Conservation (phyloP, 495 filamentous ascomycete species). For the Neurospora intermedia region DNA sequence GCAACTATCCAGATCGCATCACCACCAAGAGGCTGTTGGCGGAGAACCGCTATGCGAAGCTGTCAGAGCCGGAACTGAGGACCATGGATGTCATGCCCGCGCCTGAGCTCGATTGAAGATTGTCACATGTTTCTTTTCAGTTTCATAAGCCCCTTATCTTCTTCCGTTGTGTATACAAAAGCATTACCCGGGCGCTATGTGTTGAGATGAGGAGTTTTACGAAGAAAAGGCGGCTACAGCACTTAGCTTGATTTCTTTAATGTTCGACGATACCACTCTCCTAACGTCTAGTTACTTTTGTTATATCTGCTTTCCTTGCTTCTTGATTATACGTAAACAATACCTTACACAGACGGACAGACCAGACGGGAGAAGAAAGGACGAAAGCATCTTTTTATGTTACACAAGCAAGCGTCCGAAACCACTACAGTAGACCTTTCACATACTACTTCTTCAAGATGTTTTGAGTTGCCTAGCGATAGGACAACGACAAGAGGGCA, state of each 20-base stretch:
- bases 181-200: neutral
- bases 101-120: neutral
- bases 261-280: neutral
- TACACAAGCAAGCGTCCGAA: neutral
- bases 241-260: neutral
- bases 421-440: neutral
- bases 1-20: slow-evolving; percentile 36
- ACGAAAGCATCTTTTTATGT: neutral
- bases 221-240: neutral
- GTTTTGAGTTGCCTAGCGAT: neutral
- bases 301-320: neutral
- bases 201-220: neutral
- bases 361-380: neutral
- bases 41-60: slow-evolving; percentile 18
- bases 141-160: neutral
- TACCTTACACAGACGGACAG: neutral
- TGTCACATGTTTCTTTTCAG: neutral
- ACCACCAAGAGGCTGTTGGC: slow-evolving; percentile 26
- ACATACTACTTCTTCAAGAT: neutral
- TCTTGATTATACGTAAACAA: neutral
- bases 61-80: slow-evolving; percentile 15
- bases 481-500: neutral
- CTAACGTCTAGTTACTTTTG: neutral
- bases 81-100: slow-evolving; percentile 13
- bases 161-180: neutral